Percentiles rank a stretch among this genome's conserved stretches.
Evolutionary conservation across 495 filamentous ascomycete genomes (phyloP).

Genomic region (Friedmanniomyces simplex): DNA sequence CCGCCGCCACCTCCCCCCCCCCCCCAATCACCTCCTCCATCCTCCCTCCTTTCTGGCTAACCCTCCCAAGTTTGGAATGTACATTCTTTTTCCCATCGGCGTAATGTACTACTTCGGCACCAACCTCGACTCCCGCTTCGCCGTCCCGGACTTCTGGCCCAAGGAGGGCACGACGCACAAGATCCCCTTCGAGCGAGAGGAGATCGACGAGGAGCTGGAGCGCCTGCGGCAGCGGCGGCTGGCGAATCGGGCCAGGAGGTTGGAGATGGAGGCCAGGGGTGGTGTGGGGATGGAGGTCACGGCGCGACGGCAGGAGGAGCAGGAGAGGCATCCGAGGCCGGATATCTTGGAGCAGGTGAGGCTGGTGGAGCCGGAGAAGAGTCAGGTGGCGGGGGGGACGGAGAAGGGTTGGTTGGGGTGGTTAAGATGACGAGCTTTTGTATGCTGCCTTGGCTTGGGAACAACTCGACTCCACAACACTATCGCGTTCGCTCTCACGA

Average conservation of each 20-base stretch:
- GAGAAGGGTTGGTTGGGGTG: constrained; percentile 16
- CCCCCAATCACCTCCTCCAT: background rate
- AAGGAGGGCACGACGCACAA: constrained; percentile 72
- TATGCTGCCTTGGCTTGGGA: no score
- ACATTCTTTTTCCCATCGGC: constrained; percentile 95
- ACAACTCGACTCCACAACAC: no score
- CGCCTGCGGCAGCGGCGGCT: constrained; percentile 54
- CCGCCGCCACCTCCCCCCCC: background rate
- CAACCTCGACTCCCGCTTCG: constrained; percentile 87
- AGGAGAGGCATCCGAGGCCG: constrained; percentile 2
- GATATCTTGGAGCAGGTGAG: constrained; percentile 15
- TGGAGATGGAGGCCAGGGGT: constrained; percentile 45
- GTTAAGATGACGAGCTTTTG: constrained; percentile 9
- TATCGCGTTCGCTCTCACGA: no score
- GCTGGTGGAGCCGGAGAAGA: constrained; percentile 18
- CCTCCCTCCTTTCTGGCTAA: background rate
- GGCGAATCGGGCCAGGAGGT: constrained; percentile 47
- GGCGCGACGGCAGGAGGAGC: constrained; percentile 8
- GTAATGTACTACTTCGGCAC: constrained; percentile 99
- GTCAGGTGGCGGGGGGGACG: constrained; percentile 10
- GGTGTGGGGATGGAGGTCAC: constrained; percentile 23
- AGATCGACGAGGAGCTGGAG: constrained; percentile 69
- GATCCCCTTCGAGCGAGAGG: constrained; percentile 80
- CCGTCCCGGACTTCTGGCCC: constrained; percentile 89
- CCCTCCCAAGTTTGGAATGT: constrained; percentile 73